These are phyloP conservation scores for Bertia moriformis DNA, from an alignment of 2,329 filamentous ascomycete genomes.

Conservation along the genomic window DNA sequence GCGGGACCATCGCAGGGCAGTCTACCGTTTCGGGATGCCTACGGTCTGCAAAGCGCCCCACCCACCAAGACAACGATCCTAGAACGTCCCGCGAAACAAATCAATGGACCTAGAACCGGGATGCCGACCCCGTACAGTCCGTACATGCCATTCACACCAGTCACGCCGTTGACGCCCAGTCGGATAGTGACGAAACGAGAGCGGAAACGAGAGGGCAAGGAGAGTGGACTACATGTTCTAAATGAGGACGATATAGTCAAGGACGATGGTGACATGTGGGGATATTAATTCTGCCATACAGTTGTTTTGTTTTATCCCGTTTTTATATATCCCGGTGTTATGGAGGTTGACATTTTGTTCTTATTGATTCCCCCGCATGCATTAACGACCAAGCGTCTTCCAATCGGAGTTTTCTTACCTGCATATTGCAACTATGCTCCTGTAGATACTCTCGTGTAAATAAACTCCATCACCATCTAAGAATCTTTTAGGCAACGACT, in stretches of 20 bases:
- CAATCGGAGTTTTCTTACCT: too few species aligned
- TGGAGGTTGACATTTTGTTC: too few species aligned
- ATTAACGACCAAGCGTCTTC: too few species aligned
- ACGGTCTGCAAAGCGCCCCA: slow-evolving; percentile 18
- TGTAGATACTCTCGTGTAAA: too few species aligned
- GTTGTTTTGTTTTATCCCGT: too few species aligned
- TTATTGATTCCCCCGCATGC: too few species aligned
- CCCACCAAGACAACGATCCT: slow-evolving; percentile 30
- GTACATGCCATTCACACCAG: slow-evolving; percentile 31
- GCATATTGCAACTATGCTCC: too few species aligned
- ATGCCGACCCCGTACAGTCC: slow-evolving; percentile 31
- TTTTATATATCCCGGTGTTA: too few species aligned
- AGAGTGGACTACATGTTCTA: slow-evolving; percentile 24
- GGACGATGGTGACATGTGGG: slow-evolving; percentile 28
- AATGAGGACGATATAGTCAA: slow-evolving; percentile 28
- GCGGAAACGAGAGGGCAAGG: slow-evolving; percentile 21
- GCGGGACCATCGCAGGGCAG: too few species aligned
- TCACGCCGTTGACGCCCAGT: slow-evolving; percentile 30
- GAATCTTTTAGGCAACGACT: too few species aligned
- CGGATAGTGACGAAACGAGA: slow-evolving; percentile 25
- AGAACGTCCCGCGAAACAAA: slow-evolving; percentile 20
- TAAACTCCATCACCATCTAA: too few species aligned
- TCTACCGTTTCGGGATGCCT: background rate
- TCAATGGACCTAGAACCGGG: slow-evolving; percentile 24
- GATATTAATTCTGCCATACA: slow-evolving; percentile 9